Evolutionary conservation across 2,329 filamentous ascomycete species (phyloP).

Genomic region (Neonectria sp.): DNA sequence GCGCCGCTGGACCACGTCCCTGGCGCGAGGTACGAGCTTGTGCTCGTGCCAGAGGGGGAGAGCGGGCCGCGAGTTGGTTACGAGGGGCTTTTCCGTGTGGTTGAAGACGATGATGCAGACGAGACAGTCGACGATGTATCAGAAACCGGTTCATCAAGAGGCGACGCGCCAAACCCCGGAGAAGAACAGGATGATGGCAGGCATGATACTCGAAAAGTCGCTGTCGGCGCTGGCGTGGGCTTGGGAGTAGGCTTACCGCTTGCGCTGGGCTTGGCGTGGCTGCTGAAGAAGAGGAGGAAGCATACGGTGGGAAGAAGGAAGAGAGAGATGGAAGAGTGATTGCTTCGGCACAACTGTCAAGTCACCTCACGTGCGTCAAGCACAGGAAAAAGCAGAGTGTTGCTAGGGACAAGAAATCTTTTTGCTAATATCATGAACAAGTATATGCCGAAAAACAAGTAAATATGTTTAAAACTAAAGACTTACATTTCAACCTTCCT

Average conservation of each 20-base stretch:
- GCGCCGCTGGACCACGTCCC: constrained; percentile 22
- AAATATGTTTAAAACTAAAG: too few relatives aligned
- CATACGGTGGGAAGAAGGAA: background rate
- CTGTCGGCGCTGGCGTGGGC: constrained; percentile 16
- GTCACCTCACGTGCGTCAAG: background rate
- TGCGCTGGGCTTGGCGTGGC: background rate
- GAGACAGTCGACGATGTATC: background rate
- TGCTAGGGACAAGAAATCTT: too few relatives aligned
- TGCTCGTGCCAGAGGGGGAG: constrained; percentile 10
- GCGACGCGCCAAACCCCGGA: background rate
- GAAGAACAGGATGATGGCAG: background rate
- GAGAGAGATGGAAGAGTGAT: background rate
- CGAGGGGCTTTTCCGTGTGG: constrained; percentile 20
- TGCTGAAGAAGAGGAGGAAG: constrained; percentile 1
- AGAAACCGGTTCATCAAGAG: background rate
- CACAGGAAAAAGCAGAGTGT: too few relatives aligned
- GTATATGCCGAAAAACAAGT: too few relatives aligned
- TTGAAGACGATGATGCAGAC: constrained; percentile 2
- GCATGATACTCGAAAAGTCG: background rate
- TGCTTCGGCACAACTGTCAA: background rate
- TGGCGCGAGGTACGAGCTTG: constrained; percentile 15
- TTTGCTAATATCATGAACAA: too few relatives aligned
- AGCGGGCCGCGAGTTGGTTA: constrained; percentile 11
- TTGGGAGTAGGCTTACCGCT: constrained; percentile 12
- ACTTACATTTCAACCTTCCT: too few relatives aligned